A percentile compares a stretch with the other conserved stretches of the same genome.
phyloP scores from a whole-genome alignment of 208 protist species.

The Trypanosoma vivax region DNA sequence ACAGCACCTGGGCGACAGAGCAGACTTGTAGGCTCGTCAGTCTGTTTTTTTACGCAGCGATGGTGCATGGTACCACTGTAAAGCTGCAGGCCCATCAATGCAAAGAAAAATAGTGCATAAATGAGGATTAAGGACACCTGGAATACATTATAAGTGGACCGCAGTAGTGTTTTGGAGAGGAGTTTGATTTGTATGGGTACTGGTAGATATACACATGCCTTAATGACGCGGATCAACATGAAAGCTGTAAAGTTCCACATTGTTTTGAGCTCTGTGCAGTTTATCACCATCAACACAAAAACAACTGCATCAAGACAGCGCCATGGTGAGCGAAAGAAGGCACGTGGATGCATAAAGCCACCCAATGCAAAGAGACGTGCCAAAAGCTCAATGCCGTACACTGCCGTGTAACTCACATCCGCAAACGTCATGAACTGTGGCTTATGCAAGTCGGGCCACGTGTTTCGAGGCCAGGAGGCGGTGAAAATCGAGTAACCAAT shows the following conservation, averaged over 20 bases:
- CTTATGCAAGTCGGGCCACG: constrained; percentile 26
- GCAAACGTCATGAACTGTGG: constrained; percentile 71
- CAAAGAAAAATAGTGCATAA: constrained; percentile 88
- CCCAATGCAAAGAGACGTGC: constrained; percentile 80
- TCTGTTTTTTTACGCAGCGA: constrained; percentile 71
- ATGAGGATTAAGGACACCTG: constrained; percentile 61
- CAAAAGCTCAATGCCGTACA: constrained; percentile 81
- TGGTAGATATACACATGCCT: constrained; percentile 72
- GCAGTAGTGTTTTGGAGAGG: constrained; percentile 79
- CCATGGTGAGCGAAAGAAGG: constrained; percentile 88
- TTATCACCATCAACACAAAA: constrained; percentile 67
- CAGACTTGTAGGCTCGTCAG: constrained; percentile 39
- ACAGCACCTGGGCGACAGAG: constrained; percentile 52
- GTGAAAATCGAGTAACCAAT: constrained; percentile 82
- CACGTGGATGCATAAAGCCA: constrained; percentile 64
- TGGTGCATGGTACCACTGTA: constrained; percentile 71
- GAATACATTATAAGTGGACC: constrained; percentile 66
- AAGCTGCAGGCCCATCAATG: constrained; percentile 76
- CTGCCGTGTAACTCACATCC: constrained; percentile 80
- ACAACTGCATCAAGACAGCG: constrained; percentile 89
- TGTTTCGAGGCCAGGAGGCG: constrained; percentile 69
- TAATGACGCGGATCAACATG: constrained; percentile 81
- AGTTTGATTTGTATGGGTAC: constrained; percentile 74
- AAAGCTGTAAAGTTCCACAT: constrained; percentile 84
- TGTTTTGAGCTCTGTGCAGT: constrained; percentile 64